Evolutionary conservation across 2,329 filamentous ascomycete species (phyloP).

Genomic region (Cladosporium sp.): DNA sequence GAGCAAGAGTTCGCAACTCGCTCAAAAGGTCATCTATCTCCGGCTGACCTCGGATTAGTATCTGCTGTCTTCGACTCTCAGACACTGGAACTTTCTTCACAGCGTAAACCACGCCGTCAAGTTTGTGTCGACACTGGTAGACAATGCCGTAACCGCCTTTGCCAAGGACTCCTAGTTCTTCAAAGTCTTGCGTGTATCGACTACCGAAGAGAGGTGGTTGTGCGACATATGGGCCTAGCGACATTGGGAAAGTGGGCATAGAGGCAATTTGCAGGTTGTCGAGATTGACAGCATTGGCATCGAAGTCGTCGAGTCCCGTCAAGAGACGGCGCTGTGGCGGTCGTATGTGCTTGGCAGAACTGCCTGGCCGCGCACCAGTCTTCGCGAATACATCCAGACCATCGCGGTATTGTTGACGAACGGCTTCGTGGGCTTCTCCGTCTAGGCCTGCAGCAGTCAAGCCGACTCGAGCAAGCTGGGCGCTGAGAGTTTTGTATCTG

Average conservation of each 20-base stretch:
- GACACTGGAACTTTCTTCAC: conserved; percentile 62
- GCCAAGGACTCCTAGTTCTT: conserved; percentile 59
- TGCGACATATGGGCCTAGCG: conserved; percentile 7
- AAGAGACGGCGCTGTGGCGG: conserved; percentile 6
- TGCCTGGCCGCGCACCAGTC: neutral
- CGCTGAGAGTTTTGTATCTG: conserved; percentile 43
- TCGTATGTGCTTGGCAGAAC: neutral
- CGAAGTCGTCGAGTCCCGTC: neutral
- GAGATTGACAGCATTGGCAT: neutral
- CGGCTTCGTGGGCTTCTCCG: conserved; percentile 37
- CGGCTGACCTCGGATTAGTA: conserved; percentile 54
- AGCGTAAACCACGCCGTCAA: conserved; percentile 65
- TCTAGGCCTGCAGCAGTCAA: conserved; percentile 43
- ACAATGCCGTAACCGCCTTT: conserved; percentile 68
- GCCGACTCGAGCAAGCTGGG: conserved; percentile 40
- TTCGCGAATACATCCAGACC: conserved; percentile 38
- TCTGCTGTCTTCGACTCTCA: conserved; percentile 47
- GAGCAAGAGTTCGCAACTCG: conserved; percentile 64
- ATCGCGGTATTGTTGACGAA: conserved; percentile 42
- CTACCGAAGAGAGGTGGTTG: conserved; percentile 32
- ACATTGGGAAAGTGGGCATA: neutral
- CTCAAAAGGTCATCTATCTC: conserved; percentile 60
- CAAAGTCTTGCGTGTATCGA: conserved; percentile 54
- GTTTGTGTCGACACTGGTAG: conserved; percentile 61
- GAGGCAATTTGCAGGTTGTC: conserved; percentile 4